phyloP scores from a whole-genome alignment of 1,284 basidiomycete species.

The Grifola frondosa region DNA sequence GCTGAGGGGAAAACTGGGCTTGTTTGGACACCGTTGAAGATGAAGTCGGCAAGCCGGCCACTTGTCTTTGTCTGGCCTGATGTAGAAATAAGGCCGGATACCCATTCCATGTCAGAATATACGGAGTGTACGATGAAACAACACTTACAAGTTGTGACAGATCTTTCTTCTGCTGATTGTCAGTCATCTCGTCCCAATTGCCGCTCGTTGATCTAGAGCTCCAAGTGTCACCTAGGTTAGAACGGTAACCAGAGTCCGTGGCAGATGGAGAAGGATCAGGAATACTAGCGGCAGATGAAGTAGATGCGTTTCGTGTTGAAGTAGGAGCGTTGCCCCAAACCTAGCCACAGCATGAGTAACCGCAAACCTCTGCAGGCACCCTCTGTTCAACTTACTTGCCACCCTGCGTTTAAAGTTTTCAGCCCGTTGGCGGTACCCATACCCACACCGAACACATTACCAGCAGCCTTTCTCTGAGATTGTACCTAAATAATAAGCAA shows the following conservation, averaged over 20 bases:
- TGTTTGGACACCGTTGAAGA: conserved; percentile 35
- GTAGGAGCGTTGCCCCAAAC: conserved; percentile 57
- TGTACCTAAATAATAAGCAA: conserved; percentile 34
- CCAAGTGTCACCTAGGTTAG: conserved; percentile 53
- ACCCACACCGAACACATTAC: conserved; percentile 54
- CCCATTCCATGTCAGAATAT: conserved; percentile 4
- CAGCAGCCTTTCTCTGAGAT: conserved; percentile 44
- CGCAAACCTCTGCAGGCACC: too few species aligned
- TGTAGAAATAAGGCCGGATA: conserved; percentile 36
- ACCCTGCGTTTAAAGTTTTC: conserved; percentile 59
- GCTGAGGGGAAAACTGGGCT: conserved; percentile 53
- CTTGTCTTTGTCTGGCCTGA: conserved; percentile 52
- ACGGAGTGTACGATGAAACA: background rate
- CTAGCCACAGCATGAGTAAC: conserved; percentile 38
- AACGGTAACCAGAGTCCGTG: conserved; percentile 47
- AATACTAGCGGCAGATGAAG: conserved; percentile 56
- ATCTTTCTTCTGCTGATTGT: conserved; percentile 50
- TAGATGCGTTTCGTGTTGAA: conserved; percentile 60
- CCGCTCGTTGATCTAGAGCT: conserved; percentile 51
- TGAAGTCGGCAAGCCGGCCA: conserved; percentile 29
- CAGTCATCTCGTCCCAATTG: conserved; percentile 60
- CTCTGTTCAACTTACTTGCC: conserved; percentile 76
- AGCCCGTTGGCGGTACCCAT: conserved; percentile 48
- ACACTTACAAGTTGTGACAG: conserved; percentile 42
- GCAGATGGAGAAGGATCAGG: conserved; percentile 49